Percentiles rank a stretch among this genome's conserved stretches.
Conservation (phyloP, 2,329 filamentous ascomycete genomes). For the Geosmithia putterillii region DNA sequence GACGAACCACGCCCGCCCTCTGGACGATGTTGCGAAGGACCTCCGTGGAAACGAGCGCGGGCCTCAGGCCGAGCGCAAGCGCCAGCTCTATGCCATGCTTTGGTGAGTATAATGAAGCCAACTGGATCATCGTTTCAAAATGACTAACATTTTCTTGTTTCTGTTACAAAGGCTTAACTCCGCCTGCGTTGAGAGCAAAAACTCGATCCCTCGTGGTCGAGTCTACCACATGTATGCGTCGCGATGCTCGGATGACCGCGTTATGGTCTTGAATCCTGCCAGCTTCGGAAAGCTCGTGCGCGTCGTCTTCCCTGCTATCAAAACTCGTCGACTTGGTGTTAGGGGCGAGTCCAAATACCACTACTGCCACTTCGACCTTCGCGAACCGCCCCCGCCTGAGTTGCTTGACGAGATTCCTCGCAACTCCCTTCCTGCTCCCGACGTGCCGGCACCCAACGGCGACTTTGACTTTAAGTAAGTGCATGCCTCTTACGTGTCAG, state of each 20-base stretch:
- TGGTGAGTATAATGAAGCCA: slow-evolving; percentile 46
- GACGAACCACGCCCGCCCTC: slow-evolving; percentile 52
- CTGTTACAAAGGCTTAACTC: slow-evolving; percentile 50
- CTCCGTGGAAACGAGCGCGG: slow-evolving; percentile 70
- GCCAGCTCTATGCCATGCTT: slow-evolving; percentile 80
- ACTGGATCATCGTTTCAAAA: not conserved
- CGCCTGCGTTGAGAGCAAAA: slow-evolving; percentile 62
- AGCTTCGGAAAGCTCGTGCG: slow-evolving; percentile 96
- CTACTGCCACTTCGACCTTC: slow-evolving; percentile 59
- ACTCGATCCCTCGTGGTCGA: slow-evolving; percentile 80
- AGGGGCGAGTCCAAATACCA: slow-evolving; percentile 98
- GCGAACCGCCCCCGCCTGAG: slow-evolving; percentile 30
- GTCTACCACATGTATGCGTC: slow-evolving; percentile 95
- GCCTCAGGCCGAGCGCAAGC: slow-evolving; percentile 69
- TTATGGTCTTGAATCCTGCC: slow-evolving; percentile 89
- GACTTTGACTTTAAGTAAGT: slow-evolving; percentile 30
- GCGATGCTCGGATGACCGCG: slow-evolving; percentile 82
- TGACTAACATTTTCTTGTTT: not conserved
- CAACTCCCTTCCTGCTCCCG: not conserved
- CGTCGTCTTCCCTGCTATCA: slow-evolving; percentile 89
- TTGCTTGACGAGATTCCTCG: not conserved
- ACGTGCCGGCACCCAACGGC: not conserved
- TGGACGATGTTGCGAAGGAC: slow-evolving; percentile 63
- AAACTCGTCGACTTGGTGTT: slow-evolving; percentile 83
- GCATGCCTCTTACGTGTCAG: not conserved